Base-by-base conservation (phyloP, 495 filamentous ascomycete genomes). In the Hypoxylon perforatum region DNA sequence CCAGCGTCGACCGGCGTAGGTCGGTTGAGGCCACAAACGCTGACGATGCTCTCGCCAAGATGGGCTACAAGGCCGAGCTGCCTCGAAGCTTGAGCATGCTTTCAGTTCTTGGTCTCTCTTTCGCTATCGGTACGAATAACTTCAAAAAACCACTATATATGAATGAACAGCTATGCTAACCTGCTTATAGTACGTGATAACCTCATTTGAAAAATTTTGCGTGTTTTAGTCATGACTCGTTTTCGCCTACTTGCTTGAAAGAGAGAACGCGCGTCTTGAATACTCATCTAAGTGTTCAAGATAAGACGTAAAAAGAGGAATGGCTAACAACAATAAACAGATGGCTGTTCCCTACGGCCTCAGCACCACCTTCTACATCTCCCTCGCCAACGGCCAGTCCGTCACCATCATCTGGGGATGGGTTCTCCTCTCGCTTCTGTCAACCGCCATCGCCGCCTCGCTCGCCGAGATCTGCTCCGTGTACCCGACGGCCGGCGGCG, bases 401-500 rank as follows among this genome's bases (percentile, higher is more conserved):
- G 85, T 76, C 23, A 75, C 74, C 23, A 71, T 73, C 33, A 70
- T 73, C 33, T 65, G 78, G 15, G 86, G 86, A 49, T 89, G 86
- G 86, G 83, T 89, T 45, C 58, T 86, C 7, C 84, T 88, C 25
- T 82, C 84, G 19, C 80, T 88, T 65, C 83, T 90, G 63, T 81
- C 86, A 5, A 77, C 84, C 50, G 83, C 84, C 54, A 85, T 87
- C 57, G 87, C 85, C 49, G 72, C 86, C 1, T 79, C 82, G 17
- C 88, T 90, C 83, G 87, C 86, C 0, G 88, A 90, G 71, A 89
- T 90, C 61, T 86, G 88, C 21, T 87, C 84, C 2, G 87, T 87
- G 1, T 85, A 89, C 63, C 88, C 88, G 0, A 89, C 86, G 3
- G 82, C 79, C 35, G 87, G 87, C 18, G 87, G 87, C 8, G 86